phyloP scores from a whole-genome alignment of 495 filamentous ascomycete genomes.

The Aspergillus asperescens region DNA sequence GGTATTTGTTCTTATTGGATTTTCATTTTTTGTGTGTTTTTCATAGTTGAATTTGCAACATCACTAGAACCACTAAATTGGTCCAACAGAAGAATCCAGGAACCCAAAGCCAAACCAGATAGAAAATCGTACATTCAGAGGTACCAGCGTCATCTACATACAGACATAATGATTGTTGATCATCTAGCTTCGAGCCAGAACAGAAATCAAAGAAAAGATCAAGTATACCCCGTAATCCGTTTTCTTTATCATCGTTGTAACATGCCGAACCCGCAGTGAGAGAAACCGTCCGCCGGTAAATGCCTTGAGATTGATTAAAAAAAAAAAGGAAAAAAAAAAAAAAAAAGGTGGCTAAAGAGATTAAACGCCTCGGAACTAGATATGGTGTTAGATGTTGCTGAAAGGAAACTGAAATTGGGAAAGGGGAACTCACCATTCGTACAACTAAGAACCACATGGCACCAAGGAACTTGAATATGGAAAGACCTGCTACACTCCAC shows the following conservation, averaged over 20 bases:
- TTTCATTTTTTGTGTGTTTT: no score
- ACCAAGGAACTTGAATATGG: constrained; percentile 84
- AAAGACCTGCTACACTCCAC: constrained; percentile 85
- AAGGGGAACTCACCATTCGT: constrained; percentile 54
- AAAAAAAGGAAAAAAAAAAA: no score
- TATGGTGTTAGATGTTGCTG: constrained; percentile 14
- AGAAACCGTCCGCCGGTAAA: not conserved
- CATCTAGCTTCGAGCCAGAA: not conserved
- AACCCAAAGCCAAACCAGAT: not conserved
- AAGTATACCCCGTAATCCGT: not conserved
- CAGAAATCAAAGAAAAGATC: constrained; percentile 5
- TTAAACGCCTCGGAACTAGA: constrained; percentile 49
- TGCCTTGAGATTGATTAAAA: constrained; percentile 4
- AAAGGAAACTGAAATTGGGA: not conserved
- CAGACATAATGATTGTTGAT: not conserved
- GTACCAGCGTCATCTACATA: constrained; percentile 12
- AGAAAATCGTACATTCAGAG: constrained; percentile 8
- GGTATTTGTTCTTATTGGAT: no score
- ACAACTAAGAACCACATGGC: constrained; percentile 94
- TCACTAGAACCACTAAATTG: no score
- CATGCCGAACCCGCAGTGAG: constrained; percentile 16
- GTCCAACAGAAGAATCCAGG: not conserved
- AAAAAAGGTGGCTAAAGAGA: constrained; percentile 13
- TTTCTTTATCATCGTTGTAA: constrained; percentile 10
- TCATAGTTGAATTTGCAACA: no score